phyloP scores from a whole-genome alignment of 768 basidiomycete genomes.

The Fibroporia radiculosa region DNA sequence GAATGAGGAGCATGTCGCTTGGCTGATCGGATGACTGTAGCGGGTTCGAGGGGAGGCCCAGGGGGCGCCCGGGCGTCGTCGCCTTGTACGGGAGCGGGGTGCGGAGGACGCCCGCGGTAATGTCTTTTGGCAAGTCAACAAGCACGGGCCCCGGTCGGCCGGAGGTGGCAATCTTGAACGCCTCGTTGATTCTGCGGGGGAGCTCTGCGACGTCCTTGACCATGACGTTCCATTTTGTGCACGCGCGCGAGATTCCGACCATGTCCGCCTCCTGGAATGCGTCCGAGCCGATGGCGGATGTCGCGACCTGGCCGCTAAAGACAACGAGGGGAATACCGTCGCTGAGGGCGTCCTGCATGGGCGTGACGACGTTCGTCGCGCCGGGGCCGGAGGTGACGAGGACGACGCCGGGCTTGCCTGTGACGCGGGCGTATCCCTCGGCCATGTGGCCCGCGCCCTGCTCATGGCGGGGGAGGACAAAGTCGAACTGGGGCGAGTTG shows the following conservation, averaged over 20 bases:
- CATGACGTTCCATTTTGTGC: slow-evolving; percentile 99
- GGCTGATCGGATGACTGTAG: slow-evolving; percentile 48
- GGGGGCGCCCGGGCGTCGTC: slow-evolving; percentile 72
- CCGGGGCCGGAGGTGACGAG: slow-evolving; percentile 98
- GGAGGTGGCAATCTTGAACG: slow-evolving; percentile 97
- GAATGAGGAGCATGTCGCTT: slow-evolving; percentile 58
- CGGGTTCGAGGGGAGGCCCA: slow-evolving; percentile 72
- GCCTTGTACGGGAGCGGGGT: slow-evolving; percentile 79
- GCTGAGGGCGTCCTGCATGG: slow-evolving; percentile 95
- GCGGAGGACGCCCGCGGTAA: slow-evolving; percentile 87
- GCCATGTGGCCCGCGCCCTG: slow-evolving; percentile 99
- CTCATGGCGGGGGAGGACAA: slow-evolving; percentile 93
- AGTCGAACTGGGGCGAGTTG: slow-evolving; percentile 91
- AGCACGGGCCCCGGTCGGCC: slow-evolving; percentile 97
- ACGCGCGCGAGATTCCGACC: slow-evolving; percentile 91
- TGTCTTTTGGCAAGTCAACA: slow-evolving; percentile 98
- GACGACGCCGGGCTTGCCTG: slow-evolving; percentile 94
- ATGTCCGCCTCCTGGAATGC: slow-evolving; percentile 99
- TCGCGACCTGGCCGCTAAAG: slow-evolving; percentile 97
- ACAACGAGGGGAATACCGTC: slow-evolving; percentile 95
- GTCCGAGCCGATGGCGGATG: slow-evolving; percentile 97
- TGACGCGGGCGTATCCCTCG: slow-evolving; percentile 95
- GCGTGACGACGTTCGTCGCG: slow-evolving; percentile 95
- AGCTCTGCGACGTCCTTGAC: slow-evolving; percentile 95
- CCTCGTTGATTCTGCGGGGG: slow-evolving; percentile 94